Evolutionary conservation across 345 rosid genomes (phyloP), one percentile per base, ranked within the genome.

Genomic region (Acer negundo): DNA sequence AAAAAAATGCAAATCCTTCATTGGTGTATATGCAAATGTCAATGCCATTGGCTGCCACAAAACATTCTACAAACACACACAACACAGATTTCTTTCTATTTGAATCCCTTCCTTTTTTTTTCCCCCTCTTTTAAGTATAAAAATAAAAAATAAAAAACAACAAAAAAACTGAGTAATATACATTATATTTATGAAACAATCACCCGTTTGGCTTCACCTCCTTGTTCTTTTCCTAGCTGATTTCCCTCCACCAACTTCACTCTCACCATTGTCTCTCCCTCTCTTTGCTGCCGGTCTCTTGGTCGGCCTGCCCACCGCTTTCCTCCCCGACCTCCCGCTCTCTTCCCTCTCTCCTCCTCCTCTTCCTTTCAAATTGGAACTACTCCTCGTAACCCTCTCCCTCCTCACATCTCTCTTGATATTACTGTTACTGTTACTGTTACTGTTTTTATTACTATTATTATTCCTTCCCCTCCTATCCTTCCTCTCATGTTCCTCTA

Each of bases 161-260:
- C 3, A 28, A 24, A 24, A 44, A 44, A 9, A 28, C 56, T 23
- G 3, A 40, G 23, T 72, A 86, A 78, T 84, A 49, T 79, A 85
- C 85, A 84, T 69, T 65, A 59, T 82, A 59, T 24, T 20, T 0
- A 24, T 20, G 20, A 59, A 8, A 80, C 84, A 79, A 42, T 42
- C 20, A 11, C 17, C 26, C 31, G 35, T 56, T 56, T 78, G 79
- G 83, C 80, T 35, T 78, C 80, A 84, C 80, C 89, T 86, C 68
- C 82, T 86, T 28, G 84, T 62, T 62, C 84, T 83, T 85, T 88
- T 88, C 74, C 80, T 83, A 23, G 82, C 71, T 47, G 87, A 81
- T 17, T 53, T 85, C 19, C 68, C 64, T 2, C 83, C 85, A 6
- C 26, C 20, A 12, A 42, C 72, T 76, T 61, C 86, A 16, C 75